A percentile compares a stretch with the other conserved stretches of the same genome.
phyloP scores from a whole-genome alignment of 768 basidiomycete species.

The Pseudohyphozyma bogoriensis region DNA sequence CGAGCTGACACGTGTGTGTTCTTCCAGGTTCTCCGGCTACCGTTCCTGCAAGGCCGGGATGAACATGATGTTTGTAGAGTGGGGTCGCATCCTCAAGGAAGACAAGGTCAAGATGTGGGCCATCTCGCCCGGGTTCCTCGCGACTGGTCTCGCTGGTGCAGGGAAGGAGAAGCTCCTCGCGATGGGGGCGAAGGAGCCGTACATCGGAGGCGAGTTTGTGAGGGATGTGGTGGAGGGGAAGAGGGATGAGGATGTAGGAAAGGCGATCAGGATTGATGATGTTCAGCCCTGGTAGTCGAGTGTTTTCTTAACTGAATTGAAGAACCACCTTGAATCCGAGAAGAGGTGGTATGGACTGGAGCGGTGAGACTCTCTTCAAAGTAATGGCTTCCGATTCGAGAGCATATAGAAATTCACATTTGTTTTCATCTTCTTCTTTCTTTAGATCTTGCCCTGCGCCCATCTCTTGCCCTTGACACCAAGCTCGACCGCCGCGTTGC shows the following conservation, averaged over 20 bases:
- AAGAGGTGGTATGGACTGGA: no score
- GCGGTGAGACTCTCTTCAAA: no score
- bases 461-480: conserved; percentile 31
- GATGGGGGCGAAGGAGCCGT: conserved; percentile 25
- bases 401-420: no score
- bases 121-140: conserved; percentile 28
- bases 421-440: background rate
- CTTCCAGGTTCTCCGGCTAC: conserved; percentile 16
- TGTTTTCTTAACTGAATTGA: no score
- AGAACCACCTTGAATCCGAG: no score
- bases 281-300: conserved; percentile 16
- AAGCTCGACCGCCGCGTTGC: conserved; percentile 77
- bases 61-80: conserved; percentile 32
- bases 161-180: background rate
- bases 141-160: conserved; percentile 22
- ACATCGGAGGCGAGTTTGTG: conserved; percentile 23
- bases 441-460: conserved; percentile 16
- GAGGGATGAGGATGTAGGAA: conserved; percentile 23
- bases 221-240: conserved; percentile 25
- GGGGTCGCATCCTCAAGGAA: conserved; percentile 25
- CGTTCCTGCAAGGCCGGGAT: conserved; percentile 27
- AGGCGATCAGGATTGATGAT: conserved; percentile 11
- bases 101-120: conserved; percentile 27
- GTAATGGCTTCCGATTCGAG: no score
- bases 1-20: conserved; percentile 20